These are phyloP conservation scores for Aureococcus anophagefferens DNA, from an alignment of 108 stramenopile genomes.

Conservation along the genomic window DNA sequence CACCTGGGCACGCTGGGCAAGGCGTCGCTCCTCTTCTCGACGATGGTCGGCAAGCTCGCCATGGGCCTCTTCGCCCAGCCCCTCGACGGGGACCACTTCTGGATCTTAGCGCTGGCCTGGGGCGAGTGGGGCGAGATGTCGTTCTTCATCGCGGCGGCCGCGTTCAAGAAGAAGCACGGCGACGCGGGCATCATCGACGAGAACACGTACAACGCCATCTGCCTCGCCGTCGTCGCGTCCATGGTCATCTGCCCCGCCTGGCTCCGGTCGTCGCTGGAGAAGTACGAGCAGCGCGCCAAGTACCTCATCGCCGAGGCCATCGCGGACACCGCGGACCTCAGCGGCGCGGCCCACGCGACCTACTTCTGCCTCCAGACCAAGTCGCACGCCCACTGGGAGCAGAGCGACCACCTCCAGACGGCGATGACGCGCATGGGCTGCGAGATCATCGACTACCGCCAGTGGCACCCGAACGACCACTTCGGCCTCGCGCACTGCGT, in stretches of 20 bases:
- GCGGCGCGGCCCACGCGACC: too few species aligned
- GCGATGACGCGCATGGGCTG: too few species aligned
- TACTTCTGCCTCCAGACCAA: too few species aligned
- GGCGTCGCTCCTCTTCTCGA: background rate
- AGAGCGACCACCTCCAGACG: too few species aligned
- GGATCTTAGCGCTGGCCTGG: conserved; percentile 4
- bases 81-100: conserved; percentile 1
- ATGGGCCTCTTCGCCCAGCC: conserved; percentile 9
- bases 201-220: conserved; percentile 57
- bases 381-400: too few species aligned
- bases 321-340: too few species aligned
- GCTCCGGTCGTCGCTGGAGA: conserved; percentile 14
- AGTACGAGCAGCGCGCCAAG: background rate
- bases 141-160: conserved; percentile 52
- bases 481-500: background rate
- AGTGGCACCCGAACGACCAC: background rate
- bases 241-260: conserved; percentile 63
- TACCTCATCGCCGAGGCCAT: conserved; percentile 2
- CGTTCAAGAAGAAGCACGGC: conserved; percentile 35
- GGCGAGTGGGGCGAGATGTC: conserved; percentile 46
- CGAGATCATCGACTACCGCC: too few species aligned
- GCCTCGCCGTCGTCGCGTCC: conserved; percentile 57
- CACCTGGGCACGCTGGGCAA: conserved; percentile 5
- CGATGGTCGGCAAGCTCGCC: background rate
- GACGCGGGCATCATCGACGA: conserved; percentile 33